Conservation (phyloP, 169 alveolate genomes). For the Toxoplasma gondii region DNA sequence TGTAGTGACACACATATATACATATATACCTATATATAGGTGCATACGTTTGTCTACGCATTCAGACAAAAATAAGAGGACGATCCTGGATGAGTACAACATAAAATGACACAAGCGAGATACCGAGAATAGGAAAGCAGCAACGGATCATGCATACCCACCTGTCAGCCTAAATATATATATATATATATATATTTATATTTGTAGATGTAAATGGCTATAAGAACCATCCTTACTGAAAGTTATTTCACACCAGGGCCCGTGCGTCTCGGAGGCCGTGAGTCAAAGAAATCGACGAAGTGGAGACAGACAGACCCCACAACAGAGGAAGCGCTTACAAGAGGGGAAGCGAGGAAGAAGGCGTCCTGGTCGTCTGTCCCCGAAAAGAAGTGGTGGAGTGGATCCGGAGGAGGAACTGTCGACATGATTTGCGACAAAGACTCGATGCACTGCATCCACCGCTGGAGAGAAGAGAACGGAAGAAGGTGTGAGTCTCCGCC, state of each 20-base stretch:
- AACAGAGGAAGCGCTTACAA: too few relatives aligned
- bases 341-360: background rate
- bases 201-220: too few relatives aligned
- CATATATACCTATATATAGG: too few relatives aligned
- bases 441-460: slow-evolving; percentile 42
- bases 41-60: background rate
- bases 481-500: slow-evolving; percentile 31
- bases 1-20: background rate
- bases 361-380: background rate
- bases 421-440: background rate
- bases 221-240: too few relatives aligned
- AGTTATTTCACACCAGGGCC: too few relatives aligned
- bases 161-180: background rate
- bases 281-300: too few relatives aligned
- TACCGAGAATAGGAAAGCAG: too few relatives aligned
- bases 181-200: too few relatives aligned
- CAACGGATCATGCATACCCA: background rate
- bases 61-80: background rate
- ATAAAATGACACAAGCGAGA: too few relatives aligned
- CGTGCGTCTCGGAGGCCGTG: too few relatives aligned
- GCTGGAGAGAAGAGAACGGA: slow-evolving; percentile 22
- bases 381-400: background rate
- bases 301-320: too few relatives aligned
- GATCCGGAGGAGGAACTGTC: background rate
- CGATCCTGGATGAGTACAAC: background rate